Base-by-base conservation (phyloP, 306 rosid species). In the Myrica gale region DNA sequence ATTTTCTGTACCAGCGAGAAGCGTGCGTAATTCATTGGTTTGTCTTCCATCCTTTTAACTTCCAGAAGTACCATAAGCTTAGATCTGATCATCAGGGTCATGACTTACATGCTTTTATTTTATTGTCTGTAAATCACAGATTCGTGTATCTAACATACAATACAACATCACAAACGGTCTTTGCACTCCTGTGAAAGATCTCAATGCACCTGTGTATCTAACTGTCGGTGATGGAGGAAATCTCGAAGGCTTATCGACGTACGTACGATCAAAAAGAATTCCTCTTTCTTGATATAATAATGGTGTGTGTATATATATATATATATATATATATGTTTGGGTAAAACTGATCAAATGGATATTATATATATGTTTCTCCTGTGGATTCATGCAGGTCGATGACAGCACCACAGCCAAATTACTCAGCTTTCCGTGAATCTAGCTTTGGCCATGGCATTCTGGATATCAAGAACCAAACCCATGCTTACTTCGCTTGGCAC, bases 161-260 rank as follows among this genome's bases (percentile, higher is more conserved):
- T 94, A 90, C 81, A 88, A 90, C 47, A 21, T 92, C 4, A 79
- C 88, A 41, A 94, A 94, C 79, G 97, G 97, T 13, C 60, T 67
- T 20, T 94, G 96, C 85, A 53, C 32, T 62, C 95, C 97, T 3
- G 78, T 91, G 12, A 87, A 85, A 71, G 92, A 94, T 77, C 88
- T 79, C 52, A 85, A 88, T 41, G 98, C 98, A 56, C 98, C 95
- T 44, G 96, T 94, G 6, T 94, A 94, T 81, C 85, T 94, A 73
- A 94, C 90, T 72, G 87, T 92, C 41, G 98, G 98, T 9, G 98
- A 94, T 75, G 97, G 98, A 76, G 97, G 98, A 41, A 94, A 94
- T 78, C 51, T 82, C 62, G 97, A 94, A 89, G 98, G 95, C 86
- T 89, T 94, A 71, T 94, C 93, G 55, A 86, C 75, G 97, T 94